phyloP scores from a whole-genome alignment of 441 rosid genomes.

The Raphanus hybrid region DNA sequence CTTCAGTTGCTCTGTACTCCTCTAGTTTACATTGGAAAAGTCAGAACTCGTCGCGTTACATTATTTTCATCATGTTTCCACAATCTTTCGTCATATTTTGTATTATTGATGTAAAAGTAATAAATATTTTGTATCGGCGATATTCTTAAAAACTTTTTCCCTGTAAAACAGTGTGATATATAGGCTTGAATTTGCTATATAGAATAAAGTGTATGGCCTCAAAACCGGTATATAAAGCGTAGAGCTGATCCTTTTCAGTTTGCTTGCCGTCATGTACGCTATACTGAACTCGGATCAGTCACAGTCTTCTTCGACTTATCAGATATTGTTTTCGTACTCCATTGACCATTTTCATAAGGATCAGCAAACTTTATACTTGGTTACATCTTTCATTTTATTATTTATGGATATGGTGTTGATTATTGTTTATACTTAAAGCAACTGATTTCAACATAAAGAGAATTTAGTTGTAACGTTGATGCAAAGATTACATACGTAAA shows the following conservation, averaged over 20 bases:
- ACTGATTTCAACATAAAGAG: background rate
- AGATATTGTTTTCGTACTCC: background rate
- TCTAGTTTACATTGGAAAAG: conserved; percentile 23
- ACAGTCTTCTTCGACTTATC: background rate
- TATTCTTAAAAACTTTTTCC: background rate
- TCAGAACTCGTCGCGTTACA: conserved; percentile 22
- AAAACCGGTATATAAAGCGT: background rate
- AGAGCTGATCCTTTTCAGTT: background rate
- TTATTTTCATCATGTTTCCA: conserved; percentile 7
- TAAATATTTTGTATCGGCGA: background rate
- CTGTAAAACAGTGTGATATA: conserved; percentile 2
- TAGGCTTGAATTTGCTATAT: background rate
- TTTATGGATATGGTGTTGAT: background rate
- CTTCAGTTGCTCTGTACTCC: background rate
- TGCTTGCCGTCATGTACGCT: background rate
- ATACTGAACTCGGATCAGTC: conserved; percentile 2
- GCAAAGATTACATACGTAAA: background rate
- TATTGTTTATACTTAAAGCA: background rate
- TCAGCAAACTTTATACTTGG: background rate
- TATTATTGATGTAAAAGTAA: background rate
- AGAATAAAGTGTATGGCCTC: background rate
- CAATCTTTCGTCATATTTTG: background rate
- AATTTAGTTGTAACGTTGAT: background rate
- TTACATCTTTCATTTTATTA: background rate
- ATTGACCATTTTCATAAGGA: background rate